Evolutionary conservation across 495 filamentous ascomycete species (phyloP).

Genomic region (Podospora australis): DNA sequence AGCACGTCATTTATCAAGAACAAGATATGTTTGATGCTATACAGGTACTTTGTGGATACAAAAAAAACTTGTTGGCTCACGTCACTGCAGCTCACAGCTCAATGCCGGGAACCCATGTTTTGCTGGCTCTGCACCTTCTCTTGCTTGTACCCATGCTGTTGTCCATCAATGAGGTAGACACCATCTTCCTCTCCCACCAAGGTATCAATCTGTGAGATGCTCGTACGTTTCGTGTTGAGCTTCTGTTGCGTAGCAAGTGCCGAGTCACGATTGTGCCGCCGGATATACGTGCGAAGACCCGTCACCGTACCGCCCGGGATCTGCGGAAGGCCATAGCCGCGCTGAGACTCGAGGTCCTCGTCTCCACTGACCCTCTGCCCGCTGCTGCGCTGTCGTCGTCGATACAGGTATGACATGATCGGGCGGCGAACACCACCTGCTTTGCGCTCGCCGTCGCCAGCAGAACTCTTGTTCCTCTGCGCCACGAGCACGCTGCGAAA

Average conservation of each 20-base stretch:
- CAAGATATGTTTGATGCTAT: too few species aligned
- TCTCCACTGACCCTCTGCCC: neutral
- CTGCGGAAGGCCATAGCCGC: neutral
- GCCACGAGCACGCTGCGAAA: slow-evolving; percentile 12
- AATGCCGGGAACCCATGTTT: too few species aligned
- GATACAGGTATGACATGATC: neutral
- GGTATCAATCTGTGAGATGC: neutral
- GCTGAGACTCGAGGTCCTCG: neutral
- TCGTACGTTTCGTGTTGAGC: too few species aligned
- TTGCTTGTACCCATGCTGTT: too few species aligned
- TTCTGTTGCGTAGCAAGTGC: neutral
- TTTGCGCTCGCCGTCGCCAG: neutral
- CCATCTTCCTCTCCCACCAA: neutral
- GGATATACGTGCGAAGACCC: neutral
- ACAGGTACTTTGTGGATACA: too few species aligned
- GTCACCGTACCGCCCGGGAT: neutral
- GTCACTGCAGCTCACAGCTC: too few species aligned
- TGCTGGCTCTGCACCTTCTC: too few species aligned
- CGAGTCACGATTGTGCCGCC: neutral
- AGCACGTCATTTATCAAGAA: too few species aligned
- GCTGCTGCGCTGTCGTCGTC: neutral
- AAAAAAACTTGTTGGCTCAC: too few species aligned
- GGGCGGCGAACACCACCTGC: neutral
- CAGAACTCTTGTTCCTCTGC: neutral
- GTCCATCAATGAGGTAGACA: too few species aligned